These are phyloP conservation scores for Ustilago cynodontis DNA, from an alignment of 1,284 basidiomycete species.

Conservation along the genomic window DNA sequence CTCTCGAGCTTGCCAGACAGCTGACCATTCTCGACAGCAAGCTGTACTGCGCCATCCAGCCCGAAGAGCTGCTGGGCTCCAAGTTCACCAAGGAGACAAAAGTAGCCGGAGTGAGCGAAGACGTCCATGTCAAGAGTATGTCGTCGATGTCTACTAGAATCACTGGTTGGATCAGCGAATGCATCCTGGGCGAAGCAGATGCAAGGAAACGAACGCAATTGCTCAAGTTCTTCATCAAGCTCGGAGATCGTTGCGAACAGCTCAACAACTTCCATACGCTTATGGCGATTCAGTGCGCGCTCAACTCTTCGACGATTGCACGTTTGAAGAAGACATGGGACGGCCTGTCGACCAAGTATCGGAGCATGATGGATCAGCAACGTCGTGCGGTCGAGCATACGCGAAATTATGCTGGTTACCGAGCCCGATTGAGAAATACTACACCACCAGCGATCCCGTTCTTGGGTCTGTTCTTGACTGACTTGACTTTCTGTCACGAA, in stretches of 20 bases:
- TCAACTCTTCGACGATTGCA: slow-evolving; percentile 70
- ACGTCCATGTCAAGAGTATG: slow-evolving; percentile 70
- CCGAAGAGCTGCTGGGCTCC: slow-evolving; percentile 71
- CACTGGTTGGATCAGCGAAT: slow-evolving; percentile 72
- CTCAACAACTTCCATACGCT: slow-evolving; percentile 72
- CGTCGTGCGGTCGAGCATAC: slow-evolving; percentile 88
- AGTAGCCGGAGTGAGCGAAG: slow-evolving; percentile 37
- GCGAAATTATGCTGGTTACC: slow-evolving; percentile 92
- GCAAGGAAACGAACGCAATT: slow-evolving; percentile 69
- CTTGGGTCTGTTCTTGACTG: slow-evolving; percentile 84
- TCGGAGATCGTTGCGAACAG: slow-evolving; percentile 70
- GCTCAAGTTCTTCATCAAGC: slow-evolving; percentile 72
- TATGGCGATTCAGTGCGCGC: slow-evolving; percentile 71
- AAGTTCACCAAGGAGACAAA: slow-evolving; percentile 65
- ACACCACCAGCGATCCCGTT: slow-evolving; percentile 65
- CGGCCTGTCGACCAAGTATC: slow-evolving; percentile 87
- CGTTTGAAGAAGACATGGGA: slow-evolving; percentile 72
- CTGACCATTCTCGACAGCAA: slow-evolving; percentile 69
- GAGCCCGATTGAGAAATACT: slow-evolving; percentile 75
- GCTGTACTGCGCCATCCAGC: slow-evolving; percentile 68
- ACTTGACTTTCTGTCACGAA: slow-evolving; percentile 94
- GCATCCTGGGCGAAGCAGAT: slow-evolving; percentile 71
- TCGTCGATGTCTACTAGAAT: slow-evolving; percentile 71
- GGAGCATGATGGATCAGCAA: slow-evolving; percentile 81
- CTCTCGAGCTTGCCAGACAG: slow-evolving; percentile 76